These are phyloP conservation scores for Durotheca rogersii DNA, from an alignment of 495 filamentous ascomycete species.

Conservation along the genomic window DNA sequence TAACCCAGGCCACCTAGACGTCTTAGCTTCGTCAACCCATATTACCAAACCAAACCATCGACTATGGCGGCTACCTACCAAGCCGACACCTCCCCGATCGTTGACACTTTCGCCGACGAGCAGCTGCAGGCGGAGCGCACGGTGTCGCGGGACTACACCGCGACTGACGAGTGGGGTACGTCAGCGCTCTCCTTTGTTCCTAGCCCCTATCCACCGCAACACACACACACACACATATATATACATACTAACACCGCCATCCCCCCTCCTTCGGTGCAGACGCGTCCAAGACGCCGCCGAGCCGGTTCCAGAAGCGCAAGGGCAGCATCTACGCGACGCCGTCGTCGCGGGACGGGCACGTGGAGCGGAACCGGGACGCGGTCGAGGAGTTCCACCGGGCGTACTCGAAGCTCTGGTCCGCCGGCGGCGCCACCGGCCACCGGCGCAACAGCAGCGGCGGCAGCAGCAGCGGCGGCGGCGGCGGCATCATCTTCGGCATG, in stretches of 20 bases:
- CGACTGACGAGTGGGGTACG: constrained; percentile 48
- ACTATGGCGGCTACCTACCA: constrained; percentile 26
- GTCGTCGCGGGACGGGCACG: constrained; percentile 56
- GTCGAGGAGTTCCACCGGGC: constrained; percentile 46
- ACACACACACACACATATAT: neutral
- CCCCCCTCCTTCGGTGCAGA: constrained; percentile 37
- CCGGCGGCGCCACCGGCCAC: constrained; percentile 22
- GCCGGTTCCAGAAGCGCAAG: constrained; percentile 63
- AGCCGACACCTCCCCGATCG: constrained; percentile 20
- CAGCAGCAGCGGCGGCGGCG: neutral
- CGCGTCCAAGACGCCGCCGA: constrained; percentile 61
- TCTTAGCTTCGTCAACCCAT: neutral
- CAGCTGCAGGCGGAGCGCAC: constrained; percentile 19
- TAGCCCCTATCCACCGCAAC: neutral
- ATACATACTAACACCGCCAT: no score
- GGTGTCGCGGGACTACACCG: constrained; percentile 32
- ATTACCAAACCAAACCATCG: neutral
- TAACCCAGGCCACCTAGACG: no score
- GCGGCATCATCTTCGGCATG: no score
- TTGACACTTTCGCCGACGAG: constrained; percentile 20
- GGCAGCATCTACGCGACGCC: constrained; percentile 64
- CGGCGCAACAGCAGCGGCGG: constrained; percentile 24
- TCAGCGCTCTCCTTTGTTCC: neutral
- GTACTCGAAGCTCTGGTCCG: constrained; percentile 43
- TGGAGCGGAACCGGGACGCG: constrained; percentile 49